Percentiles rank a stretch among this genome's conserved stretches.
Evolutionary conservation across 2,329 filamentous ascomycete genomes (phyloP).

Genomic region (Cladosporium austrohemisphaericum): DNA sequence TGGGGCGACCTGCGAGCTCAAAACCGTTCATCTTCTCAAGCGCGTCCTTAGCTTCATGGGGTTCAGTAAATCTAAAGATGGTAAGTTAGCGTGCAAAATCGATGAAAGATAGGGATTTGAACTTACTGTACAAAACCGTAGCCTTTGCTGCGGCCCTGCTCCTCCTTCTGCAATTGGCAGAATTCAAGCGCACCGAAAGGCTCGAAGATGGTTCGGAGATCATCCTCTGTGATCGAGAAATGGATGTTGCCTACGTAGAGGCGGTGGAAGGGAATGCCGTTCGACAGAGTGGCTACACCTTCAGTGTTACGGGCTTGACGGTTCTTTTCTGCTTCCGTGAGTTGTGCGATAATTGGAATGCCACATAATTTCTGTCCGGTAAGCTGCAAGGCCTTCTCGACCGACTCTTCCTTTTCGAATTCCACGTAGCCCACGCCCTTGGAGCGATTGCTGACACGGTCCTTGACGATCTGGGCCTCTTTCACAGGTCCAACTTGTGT

Average conservation of each 20-base stretch:
- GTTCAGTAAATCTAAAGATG: slow-evolving; percentile 51
- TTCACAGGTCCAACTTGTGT: slow-evolving; percentile 92
- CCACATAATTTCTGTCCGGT: slow-evolving; percentile 97
- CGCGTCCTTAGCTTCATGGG: slow-evolving; percentile 85
- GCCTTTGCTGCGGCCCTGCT: slow-evolving; percentile 81
- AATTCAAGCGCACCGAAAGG: slow-evolving; percentile 97
- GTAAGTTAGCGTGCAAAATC: slow-evolving; percentile 14
- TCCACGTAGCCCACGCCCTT: slow-evolving; percentile 99
- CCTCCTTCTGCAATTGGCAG: slow-evolving; percentile 95
- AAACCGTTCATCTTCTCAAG: slow-evolving; percentile 98
- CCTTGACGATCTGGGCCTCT: slow-evolving; percentile 97
- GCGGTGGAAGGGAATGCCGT: slow-evolving; percentile 91
- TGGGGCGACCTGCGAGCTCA: slow-evolving; percentile 92
- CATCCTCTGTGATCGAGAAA: slow-evolving; percentile 96
- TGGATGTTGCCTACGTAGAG: slow-evolving; percentile 99
- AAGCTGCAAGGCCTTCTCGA: slow-evolving; percentile 89
- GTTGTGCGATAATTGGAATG: slow-evolving; percentile 96
- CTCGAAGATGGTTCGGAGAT: slow-evolving; percentile 93
- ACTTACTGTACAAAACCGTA: slow-evolving; percentile 99
- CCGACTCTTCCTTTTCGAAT: slow-evolving; percentile 94
- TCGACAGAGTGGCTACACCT: slow-evolving; percentile 63
- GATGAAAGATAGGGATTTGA: background rate
- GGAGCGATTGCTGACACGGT: slow-evolving; percentile 90
- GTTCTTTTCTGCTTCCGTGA: slow-evolving; percentile 99
- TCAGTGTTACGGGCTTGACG: slow-evolving; percentile 86